Conservation (phyloP, 805 yeast genomes). For the Candida lessepsii region DNA sequence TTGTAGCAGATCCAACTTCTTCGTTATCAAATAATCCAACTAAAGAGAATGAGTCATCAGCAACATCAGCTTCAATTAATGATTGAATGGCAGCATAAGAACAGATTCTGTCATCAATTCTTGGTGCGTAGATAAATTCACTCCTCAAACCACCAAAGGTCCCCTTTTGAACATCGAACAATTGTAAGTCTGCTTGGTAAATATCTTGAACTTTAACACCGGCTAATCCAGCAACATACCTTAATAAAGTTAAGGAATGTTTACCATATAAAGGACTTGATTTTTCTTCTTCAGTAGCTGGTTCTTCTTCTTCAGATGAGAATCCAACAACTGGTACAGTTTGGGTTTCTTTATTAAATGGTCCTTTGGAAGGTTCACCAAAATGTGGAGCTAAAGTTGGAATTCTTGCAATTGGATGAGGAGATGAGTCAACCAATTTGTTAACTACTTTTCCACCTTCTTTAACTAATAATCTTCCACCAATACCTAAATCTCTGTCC, state of each 20-base stretch:
- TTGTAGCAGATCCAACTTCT: slow-evolving; percentile 77
- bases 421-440: slow-evolving; percentile 31
- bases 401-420: slow-evolving; percentile 37
- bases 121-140: slow-evolving; percentile 71
- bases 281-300: slow-evolving; percentile 59
- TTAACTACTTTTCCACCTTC: slow-evolving; percentile 19
- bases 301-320: slow-evolving; percentile 32
- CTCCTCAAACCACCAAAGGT: slow-evolving; percentile 71
- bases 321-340: slow-evolving; percentile 40
- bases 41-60: slow-evolving; percentile 46
- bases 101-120: slow-evolving; percentile 83
- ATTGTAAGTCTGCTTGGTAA: slow-evolving; percentile 69
- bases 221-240: slow-evolving; percentile 66
- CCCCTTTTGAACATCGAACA: slow-evolving; percentile 81
- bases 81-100: slow-evolving; percentile 69
- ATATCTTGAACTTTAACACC: slow-evolving; percentile 59
- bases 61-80: slow-evolving; percentile 42
- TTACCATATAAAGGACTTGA: slow-evolving; percentile 64
- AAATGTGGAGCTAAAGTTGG: slow-evolving; percentile 43
- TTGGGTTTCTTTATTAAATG: slow-evolving; percentile 37
- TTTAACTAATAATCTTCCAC: slow-evolving; percentile 34
- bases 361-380: slow-evolving; percentile 24
- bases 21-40: slow-evolving; percentile 77
- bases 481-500: slow-evolving; percentile 43
- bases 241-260: slow-evolving; percentile 64